These are phyloP conservation scores for Withania somnifera DNA, from an alignment of 305 asterid species.

Conservation along the genomic window DNA sequence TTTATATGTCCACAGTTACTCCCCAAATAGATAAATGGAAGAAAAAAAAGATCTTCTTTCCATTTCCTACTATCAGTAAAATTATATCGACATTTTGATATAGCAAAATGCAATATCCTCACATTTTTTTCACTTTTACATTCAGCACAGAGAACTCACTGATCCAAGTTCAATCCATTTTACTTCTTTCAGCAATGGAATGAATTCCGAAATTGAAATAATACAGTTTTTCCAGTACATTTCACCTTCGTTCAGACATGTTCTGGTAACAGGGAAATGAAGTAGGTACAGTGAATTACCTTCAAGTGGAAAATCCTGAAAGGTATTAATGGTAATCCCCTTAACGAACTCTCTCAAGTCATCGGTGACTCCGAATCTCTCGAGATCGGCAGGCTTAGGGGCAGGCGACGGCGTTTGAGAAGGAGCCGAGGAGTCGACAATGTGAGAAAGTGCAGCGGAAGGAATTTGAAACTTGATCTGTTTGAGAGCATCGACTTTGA, in stretches of 20 bases:
- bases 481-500: not conserved
- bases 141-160: not conserved
- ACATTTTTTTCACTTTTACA: not conserved
- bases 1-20: not conserved
- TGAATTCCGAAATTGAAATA: not conserved
- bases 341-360: constrained; percentile 68
- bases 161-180: not conserved
- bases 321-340: constrained; percentile 55
- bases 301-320: constrained; percentile 79
- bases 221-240: not conserved
- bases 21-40: not conserved
- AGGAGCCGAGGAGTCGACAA: constrained; percentile 25
- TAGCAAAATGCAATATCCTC: not conserved
- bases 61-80: not conserved
- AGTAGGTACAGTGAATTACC: too few species aligned
- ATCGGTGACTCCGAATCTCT: constrained; percentile 63
- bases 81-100: not conserved
- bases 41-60: not conserved
- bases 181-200: not conserved
- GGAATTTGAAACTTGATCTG: constrained; percentile 37
- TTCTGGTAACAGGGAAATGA: too few species aligned
- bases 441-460: constrained; percentile 27
- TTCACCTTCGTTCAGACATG: too few species aligned
- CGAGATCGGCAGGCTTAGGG: constrained; percentile 40
- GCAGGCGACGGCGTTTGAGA: not conserved